These are phyloP conservation scores for Leccinum variicolor DNA, from an alignment of 768 basidiomycete genomes.

Conservation along the genomic window DNA sequence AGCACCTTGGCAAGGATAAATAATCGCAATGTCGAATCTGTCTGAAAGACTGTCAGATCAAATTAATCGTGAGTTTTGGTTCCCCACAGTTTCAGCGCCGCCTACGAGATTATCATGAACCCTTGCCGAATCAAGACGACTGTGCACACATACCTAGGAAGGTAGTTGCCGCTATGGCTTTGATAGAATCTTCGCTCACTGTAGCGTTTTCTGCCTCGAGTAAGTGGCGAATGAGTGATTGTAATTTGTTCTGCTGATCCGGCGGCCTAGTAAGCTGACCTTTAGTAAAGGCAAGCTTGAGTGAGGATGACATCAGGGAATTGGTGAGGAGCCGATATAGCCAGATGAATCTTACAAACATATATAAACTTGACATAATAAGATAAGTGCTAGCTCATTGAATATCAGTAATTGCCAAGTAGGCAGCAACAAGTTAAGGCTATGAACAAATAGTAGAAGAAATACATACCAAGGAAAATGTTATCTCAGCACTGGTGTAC, in stretches of 20 bases:
- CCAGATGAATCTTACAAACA: too few relatives aligned
- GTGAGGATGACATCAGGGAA: neutral
- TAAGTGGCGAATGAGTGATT: slow-evolving; percentile 22
- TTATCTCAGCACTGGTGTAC: too few relatives aligned
- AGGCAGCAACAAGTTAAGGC: too few relatives aligned
- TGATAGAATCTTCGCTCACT: slow-evolving; percentile 13
- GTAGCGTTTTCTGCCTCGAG: slow-evolving; percentile 1
- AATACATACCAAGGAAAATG: too few relatives aligned
- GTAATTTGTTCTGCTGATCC: slow-evolving; percentile 21
- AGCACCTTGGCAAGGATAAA: slow-evolving; percentile 35
- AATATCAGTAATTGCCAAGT: too few relatives aligned
- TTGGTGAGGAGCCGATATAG: too few relatives aligned
- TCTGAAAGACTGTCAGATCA: slow-evolving; percentile 9
- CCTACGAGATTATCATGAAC: slow-evolving; percentile 10
- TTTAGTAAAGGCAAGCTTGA: neutral
- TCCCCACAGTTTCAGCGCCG: slow-evolving; percentile 27
- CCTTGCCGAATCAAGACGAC: neutral
- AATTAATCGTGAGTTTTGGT: neutral
- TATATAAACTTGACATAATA: too few relatives aligned
- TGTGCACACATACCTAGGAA: slow-evolving; percentile 18
- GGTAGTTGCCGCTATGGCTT: slow-evolving; percentile 19
- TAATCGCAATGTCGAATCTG: slow-evolving; percentile 8
- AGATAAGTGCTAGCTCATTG: too few relatives aligned
- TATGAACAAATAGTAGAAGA: too few relatives aligned
- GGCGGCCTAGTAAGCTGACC: slow-evolving; percentile 4